phyloP scores from a whole-genome alignment of 2,329 filamentous ascomycete genomes.

The Diaporthe batatas region DNA sequence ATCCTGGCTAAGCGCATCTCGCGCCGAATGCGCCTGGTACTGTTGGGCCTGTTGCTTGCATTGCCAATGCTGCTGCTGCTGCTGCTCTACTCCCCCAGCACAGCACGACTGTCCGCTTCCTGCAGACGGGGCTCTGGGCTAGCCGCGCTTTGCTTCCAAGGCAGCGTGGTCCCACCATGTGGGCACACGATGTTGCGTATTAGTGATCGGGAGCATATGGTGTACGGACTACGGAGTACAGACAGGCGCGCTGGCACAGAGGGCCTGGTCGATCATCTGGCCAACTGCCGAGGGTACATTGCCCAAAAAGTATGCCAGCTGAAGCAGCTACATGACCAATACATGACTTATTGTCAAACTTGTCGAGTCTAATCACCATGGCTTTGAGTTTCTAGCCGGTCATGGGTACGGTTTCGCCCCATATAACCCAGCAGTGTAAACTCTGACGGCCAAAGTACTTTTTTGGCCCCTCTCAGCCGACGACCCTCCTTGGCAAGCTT shows the following conservation, averaged over 20 bases:
- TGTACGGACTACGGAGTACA: not conserved
- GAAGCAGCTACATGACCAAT: slow-evolving; percentile 35
- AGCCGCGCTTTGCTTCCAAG: slow-evolving; percentile 26
- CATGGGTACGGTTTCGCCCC: slow-evolving; percentile 35
- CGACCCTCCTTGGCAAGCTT: slow-evolving; percentile 5
- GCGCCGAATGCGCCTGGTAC: not conserved
- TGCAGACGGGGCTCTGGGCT: not conserved
- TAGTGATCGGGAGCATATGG: no score
- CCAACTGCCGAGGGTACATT: slow-evolving; percentile 31
- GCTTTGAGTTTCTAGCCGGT: slow-evolving; percentile 34
- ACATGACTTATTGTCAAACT: slow-evolving; percentile 35
- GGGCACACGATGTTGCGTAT: not conserved
- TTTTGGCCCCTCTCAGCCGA: slow-evolving; percentile 26
- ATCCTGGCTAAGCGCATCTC: not conserved
- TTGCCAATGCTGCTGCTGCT: not conserved
- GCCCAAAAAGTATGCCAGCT: slow-evolving; percentile 23
- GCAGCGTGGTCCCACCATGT: slow-evolving; percentile 16
- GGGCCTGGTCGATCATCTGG: slow-evolving; percentile 12
- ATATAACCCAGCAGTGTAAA: slow-evolving; percentile 34
- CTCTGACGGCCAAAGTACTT: slow-evolving; percentile 33
- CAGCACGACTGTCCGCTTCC: not conserved
- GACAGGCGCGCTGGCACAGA: slow-evolving; percentile 11
- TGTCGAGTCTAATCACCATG: slow-evolving; percentile 34
- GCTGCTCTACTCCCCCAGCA: not conserved
- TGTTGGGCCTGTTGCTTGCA: not conserved